Evolutionary conservation across 164 flowering plant species (phyloP).

Genomic region (Platanus orientalis): DNA sequence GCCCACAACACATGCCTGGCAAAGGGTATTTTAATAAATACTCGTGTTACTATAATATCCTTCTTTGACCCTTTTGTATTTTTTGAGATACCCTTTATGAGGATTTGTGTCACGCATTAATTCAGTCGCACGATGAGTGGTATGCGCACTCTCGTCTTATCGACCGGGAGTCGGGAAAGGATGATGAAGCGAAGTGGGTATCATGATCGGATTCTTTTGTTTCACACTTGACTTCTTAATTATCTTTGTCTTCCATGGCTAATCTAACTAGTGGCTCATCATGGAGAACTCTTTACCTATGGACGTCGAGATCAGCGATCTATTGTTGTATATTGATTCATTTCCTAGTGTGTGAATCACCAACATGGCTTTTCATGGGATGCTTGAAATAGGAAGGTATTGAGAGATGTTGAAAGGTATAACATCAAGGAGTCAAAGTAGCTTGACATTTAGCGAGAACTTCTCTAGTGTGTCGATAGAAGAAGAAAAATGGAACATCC

Average conservation of each 20-base stretch:
- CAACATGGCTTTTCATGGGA: slow-evolving; percentile 59
- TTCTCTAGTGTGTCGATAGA: slow-evolving; percentile 15
- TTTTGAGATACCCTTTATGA: too few species aligned
- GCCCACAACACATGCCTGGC: too few species aligned
- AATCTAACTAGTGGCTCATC: slow-evolving; percentile 30
- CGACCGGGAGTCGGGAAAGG: slow-evolving; percentile 56
- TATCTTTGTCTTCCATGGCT: slow-evolving; percentile 59
- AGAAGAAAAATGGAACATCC: slow-evolving; percentile 10
- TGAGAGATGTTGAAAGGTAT: slow-evolving; percentile 29
- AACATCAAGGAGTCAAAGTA: slow-evolving; percentile 9
- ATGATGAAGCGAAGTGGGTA: slow-evolving; percentile 56
- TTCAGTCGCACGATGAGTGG: slow-evolving; percentile 56
- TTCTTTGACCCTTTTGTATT: too few species aligned
- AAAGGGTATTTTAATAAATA: too few species aligned
- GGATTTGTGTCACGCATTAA: too few species aligned
- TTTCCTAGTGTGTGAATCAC: slow-evolving; percentile 55
- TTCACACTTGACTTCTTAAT: slow-evolving; percentile 65
- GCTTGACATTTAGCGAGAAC: slow-evolving; percentile 10
- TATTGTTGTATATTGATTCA: slow-evolving; percentile 32
- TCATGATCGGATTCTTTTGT: slow-evolving; percentile 45
- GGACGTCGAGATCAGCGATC: slow-evolving; percentile 41
- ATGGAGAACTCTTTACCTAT: slow-evolving; percentile 54
- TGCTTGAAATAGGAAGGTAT: slow-evolving; percentile 55
- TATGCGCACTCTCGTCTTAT: slow-evolving; percentile 46
- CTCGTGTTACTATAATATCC: too few species aligned